Evolutionary conservation across 1,284 basidiomycete species (phyloP).

Genomic region (Malassezia yamatoensis): DNA sequence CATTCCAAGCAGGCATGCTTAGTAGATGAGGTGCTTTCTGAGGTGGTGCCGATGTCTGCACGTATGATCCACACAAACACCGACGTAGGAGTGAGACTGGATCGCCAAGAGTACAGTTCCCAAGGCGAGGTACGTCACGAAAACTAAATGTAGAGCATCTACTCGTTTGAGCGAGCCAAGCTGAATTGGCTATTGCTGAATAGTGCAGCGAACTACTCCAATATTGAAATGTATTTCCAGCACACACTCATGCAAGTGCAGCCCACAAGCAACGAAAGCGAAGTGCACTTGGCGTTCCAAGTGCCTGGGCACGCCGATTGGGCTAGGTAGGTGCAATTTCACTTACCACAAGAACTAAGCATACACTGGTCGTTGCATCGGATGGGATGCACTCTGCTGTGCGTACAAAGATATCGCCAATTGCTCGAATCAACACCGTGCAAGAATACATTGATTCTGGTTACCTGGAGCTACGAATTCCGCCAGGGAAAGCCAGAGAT

Average conservation of each 20-base stretch:
- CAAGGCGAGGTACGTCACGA: constrained; percentile 58
- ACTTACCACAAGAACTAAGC: neutral
- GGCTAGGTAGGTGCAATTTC: neutral
- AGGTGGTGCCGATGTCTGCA: constrained; percentile 83
- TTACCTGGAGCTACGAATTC: constrained; percentile 92
- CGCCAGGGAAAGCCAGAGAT: constrained; percentile 48
- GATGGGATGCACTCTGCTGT: constrained; percentile 29
- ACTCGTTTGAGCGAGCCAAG: constrained; percentile 78
- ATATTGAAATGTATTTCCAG: constrained; percentile 64
- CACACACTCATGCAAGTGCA: constrained; percentile 62
- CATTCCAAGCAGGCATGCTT: neutral
- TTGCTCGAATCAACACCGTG: constrained; percentile 62
- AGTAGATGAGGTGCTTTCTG: constrained; percentile 57
- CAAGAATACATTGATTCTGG: constrained; percentile 90
- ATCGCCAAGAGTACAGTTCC: constrained; percentile 67
- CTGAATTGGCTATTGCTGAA: constrained; percentile 76
- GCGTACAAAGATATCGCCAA: constrained; percentile 52
- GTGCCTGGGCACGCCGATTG: neutral
- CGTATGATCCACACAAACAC: constrained; percentile 73
- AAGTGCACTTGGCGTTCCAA: constrained; percentile 5
- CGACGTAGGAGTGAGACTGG: constrained; percentile 22
- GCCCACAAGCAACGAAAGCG: constrained; percentile 59
- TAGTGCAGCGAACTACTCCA: constrained; percentile 58
- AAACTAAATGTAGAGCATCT: constrained; percentile 56
- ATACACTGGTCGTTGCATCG: constrained; percentile 30